A percentile compares a stretch with the other conserved stretches of the same genome.
phyloP scores from a whole-genome alignment of 192 early-diverging fungal species.

The Coemansia sp. region DNA sequence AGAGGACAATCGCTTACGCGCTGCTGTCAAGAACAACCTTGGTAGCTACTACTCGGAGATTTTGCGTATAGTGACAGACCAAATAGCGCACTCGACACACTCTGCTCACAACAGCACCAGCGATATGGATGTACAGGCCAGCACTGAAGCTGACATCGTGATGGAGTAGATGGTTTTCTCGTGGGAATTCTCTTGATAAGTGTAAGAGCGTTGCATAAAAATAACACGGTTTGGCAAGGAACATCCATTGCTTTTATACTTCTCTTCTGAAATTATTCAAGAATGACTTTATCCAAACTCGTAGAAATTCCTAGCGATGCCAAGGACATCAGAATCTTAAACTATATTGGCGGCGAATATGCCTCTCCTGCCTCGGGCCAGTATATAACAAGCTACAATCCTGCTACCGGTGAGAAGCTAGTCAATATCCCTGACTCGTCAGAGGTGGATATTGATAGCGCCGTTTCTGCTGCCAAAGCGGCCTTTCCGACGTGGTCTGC shows the following conservation, averaged over 20 bases:
- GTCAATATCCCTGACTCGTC: conserved; percentile 62
- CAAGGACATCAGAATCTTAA: conserved; percentile 43
- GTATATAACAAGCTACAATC: conserved; percentile 67
- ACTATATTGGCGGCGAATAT: conserved; percentile 76
- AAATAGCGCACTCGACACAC: neutral
- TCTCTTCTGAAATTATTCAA: neutral
- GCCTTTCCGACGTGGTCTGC: conserved; percentile 67
- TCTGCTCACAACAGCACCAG: neutral
- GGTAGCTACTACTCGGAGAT: conserved; percentile 33
- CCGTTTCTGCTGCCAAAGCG: conserved; percentile 63
- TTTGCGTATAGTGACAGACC: conserved; percentile 28
- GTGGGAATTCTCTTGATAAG: no score
- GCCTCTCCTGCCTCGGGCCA: conserved; percentile 47
- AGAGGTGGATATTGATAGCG: conserved; percentile 61
- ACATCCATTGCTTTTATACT: no score
- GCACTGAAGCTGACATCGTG: neutral
- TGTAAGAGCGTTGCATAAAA: no score
- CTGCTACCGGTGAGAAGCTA: conserved; percentile 62
- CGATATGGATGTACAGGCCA: neutral
- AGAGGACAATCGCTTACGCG: conserved; percentile 24
- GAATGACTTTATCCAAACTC: conserved; percentile 8
- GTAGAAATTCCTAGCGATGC: conserved; percentile 18
- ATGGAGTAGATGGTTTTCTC: no score
- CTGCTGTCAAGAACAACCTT: conserved; percentile 24
- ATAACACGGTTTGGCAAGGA: no score